Evolutionary conservation across 2,329 filamentous ascomycete genomes (phyloP), one percentile per base, ranked within the genome.

Genomic region (Helminthosporium solani): DNA sequence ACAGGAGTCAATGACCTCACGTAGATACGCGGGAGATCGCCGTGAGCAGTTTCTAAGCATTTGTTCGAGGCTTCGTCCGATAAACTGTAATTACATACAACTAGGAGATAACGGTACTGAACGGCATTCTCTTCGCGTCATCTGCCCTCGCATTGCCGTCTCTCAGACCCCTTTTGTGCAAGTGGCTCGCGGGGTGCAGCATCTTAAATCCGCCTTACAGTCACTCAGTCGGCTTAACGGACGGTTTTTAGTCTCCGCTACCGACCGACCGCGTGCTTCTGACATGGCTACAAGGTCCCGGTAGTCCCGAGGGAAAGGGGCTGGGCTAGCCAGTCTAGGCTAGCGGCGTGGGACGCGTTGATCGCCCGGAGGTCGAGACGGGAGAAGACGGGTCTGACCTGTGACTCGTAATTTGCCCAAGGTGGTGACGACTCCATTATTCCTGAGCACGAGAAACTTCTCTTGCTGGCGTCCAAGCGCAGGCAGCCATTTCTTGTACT

Each of bases 401-500:
- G 20, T 38, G 35, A 38, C 38, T 46, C 34, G 45, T 36, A 48
- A 46, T 50, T 44, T 40, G 31, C 42, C 37, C 4, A 40, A 49
- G 34, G 33, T 52, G 51, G 49, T 52, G 52, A 52, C 52, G 52
- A 45, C 41, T 47, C 44, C 43, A 49, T 38, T 39, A 21, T 12
- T n/a, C 35, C 45, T 42, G 36, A 25, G 36, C 47, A 44, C 49
- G 31, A 55, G 47, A 47, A 44, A 33, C 40, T 50, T 50, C 48
- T 45, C 46, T 40, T 16, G 19, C 41, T 42, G 44, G 42, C 28
- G 41, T 47, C 41, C 43, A 25, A 27, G 40, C 40, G 43, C 33
- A 54, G 47, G 44, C 47, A 31, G 52, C 52, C 52, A 25, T 35
- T 46, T 58, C 57, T 52, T 60, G 49, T 52, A 46, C 45, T 53